phyloP scores from a whole-genome alignment of 495 filamentous ascomycete genomes.

The Coniosporium apollinis region DNA sequence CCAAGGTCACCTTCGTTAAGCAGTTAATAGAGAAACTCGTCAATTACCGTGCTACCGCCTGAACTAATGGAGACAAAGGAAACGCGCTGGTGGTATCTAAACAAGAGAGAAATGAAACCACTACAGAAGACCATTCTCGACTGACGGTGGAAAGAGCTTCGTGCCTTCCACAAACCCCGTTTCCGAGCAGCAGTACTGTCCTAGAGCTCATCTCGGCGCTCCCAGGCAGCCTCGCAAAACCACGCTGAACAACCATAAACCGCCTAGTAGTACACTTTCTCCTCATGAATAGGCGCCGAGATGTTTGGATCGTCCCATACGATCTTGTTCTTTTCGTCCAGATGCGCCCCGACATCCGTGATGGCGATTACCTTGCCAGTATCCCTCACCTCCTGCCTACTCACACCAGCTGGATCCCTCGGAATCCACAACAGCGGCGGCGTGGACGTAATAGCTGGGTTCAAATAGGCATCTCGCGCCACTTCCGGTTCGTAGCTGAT shows the following conservation, averaged over 20 bases:
- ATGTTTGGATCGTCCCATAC: slow-evolving; percentile 34
- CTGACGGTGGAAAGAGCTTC: no score
- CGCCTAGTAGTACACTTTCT: slow-evolving; percentile 20
- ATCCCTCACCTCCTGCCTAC: slow-evolving; percentile 42
- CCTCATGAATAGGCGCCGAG: slow-evolving; percentile 23
- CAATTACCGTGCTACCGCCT: no score
- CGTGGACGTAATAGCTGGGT: slow-evolving; percentile 45
- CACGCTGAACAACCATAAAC: background rate
- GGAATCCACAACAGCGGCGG: slow-evolving; percentile 56
- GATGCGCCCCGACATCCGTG: slow-evolving; percentile 47
- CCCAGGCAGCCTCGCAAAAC: no score
- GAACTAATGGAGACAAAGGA: no score
- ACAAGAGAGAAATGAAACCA: no score
- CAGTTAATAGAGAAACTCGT: no score
- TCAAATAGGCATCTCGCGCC: slow-evolving; percentile 40
- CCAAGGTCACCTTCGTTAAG: no score
- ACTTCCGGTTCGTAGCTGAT: slow-evolving; percentile 39
- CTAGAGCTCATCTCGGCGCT: no score
- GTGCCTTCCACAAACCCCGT: no score
- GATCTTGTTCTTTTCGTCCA: slow-evolving; percentile 45
- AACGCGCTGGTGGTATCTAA: no score
- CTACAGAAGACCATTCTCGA: no score
- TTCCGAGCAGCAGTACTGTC: no score
- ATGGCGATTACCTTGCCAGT: slow-evolving; percentile 35
- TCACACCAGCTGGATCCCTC: slow-evolving; percentile 46